These are phyloP conservation scores for Davidsoniella eucalypti DNA, from an alignment of 2,329 filamentous ascomycete species.

Conservation along the genomic window DNA sequence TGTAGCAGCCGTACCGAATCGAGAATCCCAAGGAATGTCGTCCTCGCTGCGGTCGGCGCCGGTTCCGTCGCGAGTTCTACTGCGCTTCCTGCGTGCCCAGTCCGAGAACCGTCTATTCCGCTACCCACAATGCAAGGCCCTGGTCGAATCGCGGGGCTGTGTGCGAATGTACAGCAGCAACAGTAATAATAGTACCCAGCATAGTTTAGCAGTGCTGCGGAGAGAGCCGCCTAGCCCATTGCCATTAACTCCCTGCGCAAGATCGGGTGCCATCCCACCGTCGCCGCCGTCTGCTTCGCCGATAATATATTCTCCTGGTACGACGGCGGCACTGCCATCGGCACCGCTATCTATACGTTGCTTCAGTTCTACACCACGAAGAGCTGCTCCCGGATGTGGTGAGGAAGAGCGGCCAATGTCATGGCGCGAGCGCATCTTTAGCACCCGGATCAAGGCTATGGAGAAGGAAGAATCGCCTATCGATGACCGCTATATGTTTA, in stretches of 20 bases:
- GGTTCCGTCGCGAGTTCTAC: conserved; percentile 39
- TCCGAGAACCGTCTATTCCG: conserved; percentile 42
- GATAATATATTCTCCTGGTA: background rate
- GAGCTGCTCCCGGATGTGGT: background rate
- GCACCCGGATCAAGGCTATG: conserved; percentile 9
- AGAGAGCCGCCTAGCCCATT: background rate
- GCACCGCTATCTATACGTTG: background rate
- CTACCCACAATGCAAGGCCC: conserved; percentile 17
- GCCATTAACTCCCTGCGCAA: background rate
- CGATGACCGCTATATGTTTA: conserved; percentile 12
- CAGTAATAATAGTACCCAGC: background rate
- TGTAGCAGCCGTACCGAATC: no score
- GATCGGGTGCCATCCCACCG: no score
- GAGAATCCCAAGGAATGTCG: conserved; percentile 22
- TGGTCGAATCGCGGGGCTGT: background rate
- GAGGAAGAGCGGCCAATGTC: conserved; percentile 11
- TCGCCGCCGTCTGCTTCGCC: background rate
- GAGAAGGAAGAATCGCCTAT: conserved; percentile 9
- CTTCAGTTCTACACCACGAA: background rate
- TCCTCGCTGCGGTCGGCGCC: conserved; percentile 24
- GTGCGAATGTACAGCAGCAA: background rate
- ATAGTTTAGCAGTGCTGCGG: background rate
- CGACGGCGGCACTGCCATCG: background rate
- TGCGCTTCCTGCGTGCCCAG: conserved; percentile 59
- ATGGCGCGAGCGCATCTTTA: conserved; percentile 12